phyloP scores from a whole-genome alignment of 2,329 filamentous ascomycete species.

The Tothia fuscella region DNA sequence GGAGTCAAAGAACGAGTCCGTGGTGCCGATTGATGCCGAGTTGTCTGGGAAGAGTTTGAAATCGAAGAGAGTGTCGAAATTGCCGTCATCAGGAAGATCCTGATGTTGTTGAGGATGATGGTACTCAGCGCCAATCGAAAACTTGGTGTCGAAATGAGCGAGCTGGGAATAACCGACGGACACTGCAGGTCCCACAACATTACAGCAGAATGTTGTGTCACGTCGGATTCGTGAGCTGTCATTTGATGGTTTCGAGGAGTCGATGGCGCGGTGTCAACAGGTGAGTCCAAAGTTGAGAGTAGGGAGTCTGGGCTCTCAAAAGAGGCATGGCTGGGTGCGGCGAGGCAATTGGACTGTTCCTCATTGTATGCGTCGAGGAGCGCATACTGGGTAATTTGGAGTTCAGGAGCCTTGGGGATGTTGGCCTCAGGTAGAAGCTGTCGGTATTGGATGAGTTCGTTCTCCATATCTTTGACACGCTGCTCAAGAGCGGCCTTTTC shows the following conservation, averaged over 20 bases:
- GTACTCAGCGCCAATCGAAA: conserved; percentile 1
- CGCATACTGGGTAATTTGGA: conserved; percentile 12
- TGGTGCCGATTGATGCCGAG: conserved; percentile 20
- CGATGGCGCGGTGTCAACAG: conserved; percentile 23
- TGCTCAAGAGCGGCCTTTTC: conserved; percentile 53
- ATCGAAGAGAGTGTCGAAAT: conserved; percentile 25
- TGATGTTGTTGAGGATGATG: conserved; percentile 17
- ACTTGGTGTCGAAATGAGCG: conserved; percentile 6
- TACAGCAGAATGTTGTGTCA: conserved; percentile 99
- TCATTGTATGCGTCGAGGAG: conserved; percentile 17
- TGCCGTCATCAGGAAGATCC: conserved; percentile 18
- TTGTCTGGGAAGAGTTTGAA: conserved; percentile 28
- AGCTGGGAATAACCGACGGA: conserved; percentile 54
- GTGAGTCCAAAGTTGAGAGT: conserved; percentile 7
- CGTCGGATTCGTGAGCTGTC: conserved; percentile 60
- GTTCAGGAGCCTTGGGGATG: background rate
- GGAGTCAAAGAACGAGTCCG: conserved; percentile 22
- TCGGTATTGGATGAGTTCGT: conserved; percentile 31
- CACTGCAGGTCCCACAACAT: conserved; percentile 99
- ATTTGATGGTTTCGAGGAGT: conserved; percentile 29
- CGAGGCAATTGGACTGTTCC: background rate
- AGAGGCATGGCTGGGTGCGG: conserved; percentile 1
- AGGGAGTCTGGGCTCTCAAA: conserved; percentile 8
- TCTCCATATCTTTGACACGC: conserved; percentile 40
- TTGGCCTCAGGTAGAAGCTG: conserved; percentile 20